Conservation (phyloP, 805 yeast genomes). For the Candida awuae region DNA sequence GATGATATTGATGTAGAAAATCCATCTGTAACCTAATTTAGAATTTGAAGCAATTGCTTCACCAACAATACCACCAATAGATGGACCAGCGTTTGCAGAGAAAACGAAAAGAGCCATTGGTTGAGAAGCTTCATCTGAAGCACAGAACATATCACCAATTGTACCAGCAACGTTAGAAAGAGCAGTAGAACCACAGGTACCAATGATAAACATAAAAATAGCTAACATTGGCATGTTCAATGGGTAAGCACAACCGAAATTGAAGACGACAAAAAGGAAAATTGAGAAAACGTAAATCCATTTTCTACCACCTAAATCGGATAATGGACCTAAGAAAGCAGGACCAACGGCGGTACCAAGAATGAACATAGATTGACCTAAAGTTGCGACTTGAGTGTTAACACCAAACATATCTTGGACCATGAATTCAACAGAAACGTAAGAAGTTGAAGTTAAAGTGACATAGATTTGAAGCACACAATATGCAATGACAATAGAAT, state of each 20-base stretch:
- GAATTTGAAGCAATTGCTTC: constrained; percentile 28
- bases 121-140: constrained; percentile 30
- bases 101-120: constrained; percentile 31
- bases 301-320: constrained; percentile 31
- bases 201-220: constrained; percentile 28
- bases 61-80: constrained; percentile 31
- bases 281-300: constrained; percentile 30
- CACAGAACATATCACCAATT: constrained; percentile 30
- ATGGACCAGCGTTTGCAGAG: constrained; percentile 31
- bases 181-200: constrained; percentile 28
- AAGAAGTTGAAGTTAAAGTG: constrained; percentile 28
- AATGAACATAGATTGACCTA: constrained; percentile 31
- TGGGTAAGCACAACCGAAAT: constrained; percentile 31
- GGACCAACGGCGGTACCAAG: constrained; percentile 32
- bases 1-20: constrained; percentile 28
- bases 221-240: constrained; percentile 28
- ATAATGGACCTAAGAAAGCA: constrained; percentile 30
- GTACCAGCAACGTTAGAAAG: constrained; percentile 31
- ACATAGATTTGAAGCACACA: constrained; percentile 27
- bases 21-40: constrained; percentile 27
- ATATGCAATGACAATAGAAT: constrained; percentile 21
- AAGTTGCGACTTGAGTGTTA: constrained; percentile 27
- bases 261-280: constrained; percentile 24
- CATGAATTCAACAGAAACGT: constrained; percentile 26
- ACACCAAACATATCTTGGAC: constrained; percentile 23